Conservation (phyloP, 371 early-diverging fungal genomes). For the Syncephalastrum contaminatum region DNA sequence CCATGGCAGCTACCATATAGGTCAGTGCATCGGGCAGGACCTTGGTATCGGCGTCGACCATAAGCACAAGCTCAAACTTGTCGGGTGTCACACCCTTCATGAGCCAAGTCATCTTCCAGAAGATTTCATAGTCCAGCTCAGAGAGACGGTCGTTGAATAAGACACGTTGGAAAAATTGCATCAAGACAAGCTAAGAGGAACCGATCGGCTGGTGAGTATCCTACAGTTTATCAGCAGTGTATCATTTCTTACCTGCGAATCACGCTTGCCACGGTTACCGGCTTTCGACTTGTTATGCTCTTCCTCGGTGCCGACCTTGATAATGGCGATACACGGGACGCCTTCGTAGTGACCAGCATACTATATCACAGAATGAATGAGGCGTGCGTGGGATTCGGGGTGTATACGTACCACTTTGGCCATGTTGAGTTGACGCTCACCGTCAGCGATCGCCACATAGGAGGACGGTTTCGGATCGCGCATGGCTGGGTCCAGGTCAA, state of each 20-base stretch:
- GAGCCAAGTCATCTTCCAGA: conserved; percentile 82
- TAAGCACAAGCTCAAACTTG: conserved; percentile 86
- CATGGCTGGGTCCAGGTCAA: conserved; percentile 62
- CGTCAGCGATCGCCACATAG: conserved; percentile 92
- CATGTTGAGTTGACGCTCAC: conserved; percentile 89
- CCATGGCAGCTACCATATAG: conserved; percentile 81
- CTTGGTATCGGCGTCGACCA: conserved; percentile 96
- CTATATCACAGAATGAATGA: conserved; percentile 12
- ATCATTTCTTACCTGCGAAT: conserved; percentile 82
- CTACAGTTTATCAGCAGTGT: not conserved
- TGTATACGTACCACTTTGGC: conserved; percentile 70
- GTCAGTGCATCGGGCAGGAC: conserved; percentile 77
- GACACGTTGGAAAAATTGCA: conserved; percentile 93
- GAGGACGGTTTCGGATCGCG: conserved; percentile 59
- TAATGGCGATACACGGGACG: conserved; percentile 87
- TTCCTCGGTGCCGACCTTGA: conserved; percentile 85
- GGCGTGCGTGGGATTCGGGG: not conserved
- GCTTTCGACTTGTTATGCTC: conserved; percentile 72
- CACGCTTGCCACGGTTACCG: conserved; percentile 98
- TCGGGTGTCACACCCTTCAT: conserved; percentile 91
- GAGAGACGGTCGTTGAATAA: conserved; percentile 93
- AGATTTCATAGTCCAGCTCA: conserved; percentile 95
- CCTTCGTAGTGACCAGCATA: conserved; percentile 91
- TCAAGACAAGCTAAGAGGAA: conserved; percentile 64
- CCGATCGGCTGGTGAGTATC: not conserved